Percentiles rank a stretch among this genome's conserved stretches.
These are phyloP conservation scores for Sungouiozyma ichnusensis DNA, from an alignment of 805 yeast species.

Conservation along the genomic window DNA sequence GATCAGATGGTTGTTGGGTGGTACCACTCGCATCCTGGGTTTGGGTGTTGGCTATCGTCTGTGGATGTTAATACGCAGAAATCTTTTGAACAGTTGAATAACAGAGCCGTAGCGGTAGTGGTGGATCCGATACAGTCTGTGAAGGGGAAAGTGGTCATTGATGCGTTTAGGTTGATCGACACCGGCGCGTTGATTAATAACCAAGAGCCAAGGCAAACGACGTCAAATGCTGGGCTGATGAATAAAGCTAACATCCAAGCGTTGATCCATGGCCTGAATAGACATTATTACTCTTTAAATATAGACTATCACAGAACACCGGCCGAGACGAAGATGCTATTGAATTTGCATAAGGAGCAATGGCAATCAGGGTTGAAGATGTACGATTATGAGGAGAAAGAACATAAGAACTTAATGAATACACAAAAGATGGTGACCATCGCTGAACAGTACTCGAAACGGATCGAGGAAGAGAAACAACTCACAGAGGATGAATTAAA, in stretches of 20 bases:
- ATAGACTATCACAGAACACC: slow-evolving; percentile 90
- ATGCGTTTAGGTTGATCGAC: slow-evolving; percentile 91
- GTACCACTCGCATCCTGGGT: slow-evolving; percentile 99
- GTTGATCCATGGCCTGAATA: slow-evolving; percentile 89
- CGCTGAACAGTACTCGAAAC: slow-evolving; percentile 78
- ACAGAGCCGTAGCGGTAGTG: slow-evolving; percentile 95
- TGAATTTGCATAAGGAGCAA: slow-evolving; percentile 86
- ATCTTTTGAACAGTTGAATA: slow-evolving; percentile 91
- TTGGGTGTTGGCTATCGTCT: slow-evolving; percentile 98
- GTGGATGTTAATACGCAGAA: slow-evolving; percentile 98
- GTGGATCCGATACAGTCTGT: slow-evolving; percentile 98
- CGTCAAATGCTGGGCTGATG: slow-evolving; percentile 88
- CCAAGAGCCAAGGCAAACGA: slow-evolving; percentile 95
- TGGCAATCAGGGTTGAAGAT: slow-evolving; percentile 91
- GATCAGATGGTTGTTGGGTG: slow-evolving; percentile 99
- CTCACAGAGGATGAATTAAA: slow-evolving; percentile 79
- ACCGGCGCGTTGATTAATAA: slow-evolving; percentile 85
- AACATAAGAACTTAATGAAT: slow-evolving; percentile 60
- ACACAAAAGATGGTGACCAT: slow-evolving; percentile 76
- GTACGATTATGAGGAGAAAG: slow-evolving; percentile 67
- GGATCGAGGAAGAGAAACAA: slow-evolving; percentile 87
- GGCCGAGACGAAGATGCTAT: slow-evolving; percentile 84
- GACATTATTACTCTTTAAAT: slow-evolving; percentile 91
- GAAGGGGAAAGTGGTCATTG: slow-evolving; percentile 96
- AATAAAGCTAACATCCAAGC: slow-evolving; percentile 97